Base-by-base conservation (phyloP, 345 rosid species). In the Citrus maxima region DNA sequence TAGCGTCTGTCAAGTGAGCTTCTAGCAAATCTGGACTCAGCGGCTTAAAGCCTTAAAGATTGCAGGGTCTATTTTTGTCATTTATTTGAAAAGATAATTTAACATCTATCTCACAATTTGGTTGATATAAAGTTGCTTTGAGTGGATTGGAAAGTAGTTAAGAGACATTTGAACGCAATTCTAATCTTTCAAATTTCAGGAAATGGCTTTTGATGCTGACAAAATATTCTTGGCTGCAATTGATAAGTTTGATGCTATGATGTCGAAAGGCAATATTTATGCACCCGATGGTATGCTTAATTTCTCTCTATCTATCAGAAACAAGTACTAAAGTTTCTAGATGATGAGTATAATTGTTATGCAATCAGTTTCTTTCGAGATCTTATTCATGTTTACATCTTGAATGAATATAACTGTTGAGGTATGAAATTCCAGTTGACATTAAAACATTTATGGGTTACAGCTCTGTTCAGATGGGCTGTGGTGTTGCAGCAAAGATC, bases 381-480 rank as follows among this genome's bases (percentile, higher is more conserved):
- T 18, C 18, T n/a, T n/a, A 24, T 69, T 24, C 37, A 54, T 46
- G 54, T 76, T 54, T 2, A 14, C 72, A 32, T 49, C 51, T 60
- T 12, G 16, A 72, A 37, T 40, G 34, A 64, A 56, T 65, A 21
- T 25, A 38, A 49, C 21, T 22, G 28, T n/a, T 12, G 38, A 32
- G 65, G 63, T 72, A 58, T 2, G 40, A 37, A 54, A 61, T 61
- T 19, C 6, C 25, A 9, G 55, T 65, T 78, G 30, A 24, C 54
- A 46, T 37, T 27, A 37, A 25, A 42, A 42, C 40, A 10, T 63
- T 51, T 70, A 65, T 82, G 42, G 30, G 55, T 67, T 81, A 85
- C 90, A 88, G 95, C 96, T 78, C 71, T 92, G 32, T 87, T 84
- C 80, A 85, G 93, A 86, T 92, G 93, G 96, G 96, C 90, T 46